Evolutionary conservation across 768 basidiomycete genomes (phyloP), one percentile per base, ranked within the genome.

Genomic region (Strobilomyces dryophilus): DNA sequence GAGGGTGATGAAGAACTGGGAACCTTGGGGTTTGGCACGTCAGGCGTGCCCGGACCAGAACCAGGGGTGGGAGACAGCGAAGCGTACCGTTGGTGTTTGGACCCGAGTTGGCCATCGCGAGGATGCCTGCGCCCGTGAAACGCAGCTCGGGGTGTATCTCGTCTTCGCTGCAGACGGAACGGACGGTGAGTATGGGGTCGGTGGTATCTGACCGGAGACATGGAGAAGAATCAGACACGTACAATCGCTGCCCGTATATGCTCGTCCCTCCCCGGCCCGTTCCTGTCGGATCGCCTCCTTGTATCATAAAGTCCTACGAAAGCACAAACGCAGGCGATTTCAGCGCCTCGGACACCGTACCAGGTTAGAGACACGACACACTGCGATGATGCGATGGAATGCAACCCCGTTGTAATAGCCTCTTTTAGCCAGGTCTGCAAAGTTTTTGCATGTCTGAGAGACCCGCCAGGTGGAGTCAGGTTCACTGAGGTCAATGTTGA

Each of bases 41-140:
- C 51, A 49, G 15, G 36, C 17, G 14, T 15, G 14, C n/a, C n/a
- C n/a, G n/a, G n/a, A n/a, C n/a, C n/a, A n/a, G n/a, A n/a, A n/a
- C n/a, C 27, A 8, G 17, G 17, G 6, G 18, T 9, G 18, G 8
- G 4, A 12, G 20, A 41, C 20, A 20, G 39, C 8, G 21, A 21
- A 8, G 11, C 49, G 29, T 54, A 82, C 91, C 87, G 63, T 92
- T 93, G 24, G 87, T 88, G 66, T 92, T 91, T n/a, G 89, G 89
- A 11, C 95, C 95, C 42, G 95, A 92, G 72, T 99, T 99, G 34
- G 97, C 97, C 91, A 93, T 92, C 9, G 92, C 93, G 24, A 98
- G 82, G 53, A 98, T 94, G 20, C 95, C 95, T 40, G 95, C 94
- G 17, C 95, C 95, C 2, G 93, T 94, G 74, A 98, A 98, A 45